Evolutionary conservation across 2,329 filamentous ascomycete species (phyloP), one percentile per base, ranked within the genome.

Genomic region (Boeremia exigua): DNA sequence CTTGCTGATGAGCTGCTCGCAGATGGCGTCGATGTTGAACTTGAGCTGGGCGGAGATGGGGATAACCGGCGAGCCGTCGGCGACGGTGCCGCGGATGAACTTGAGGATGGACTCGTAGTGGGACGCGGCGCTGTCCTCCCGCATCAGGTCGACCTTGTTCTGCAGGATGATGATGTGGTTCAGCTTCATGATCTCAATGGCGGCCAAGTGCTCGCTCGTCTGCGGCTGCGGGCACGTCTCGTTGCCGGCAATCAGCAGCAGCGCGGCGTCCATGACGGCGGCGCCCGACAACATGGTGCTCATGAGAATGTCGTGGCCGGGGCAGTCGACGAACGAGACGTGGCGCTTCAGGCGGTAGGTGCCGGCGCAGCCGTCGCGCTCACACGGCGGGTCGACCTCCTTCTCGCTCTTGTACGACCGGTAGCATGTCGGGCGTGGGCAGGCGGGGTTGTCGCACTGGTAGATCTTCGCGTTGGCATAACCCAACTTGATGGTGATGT

Each of bases 301-400:
- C 95, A 99, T 99, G 78, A 99, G 93, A 92, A 99, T 99, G 81
- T 99, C 95, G 91, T 99, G 95, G 79, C 95, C 95, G 54, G 95
- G 95, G 84, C 95, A 98, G 79, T 98, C 95, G 67, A 98, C 95
- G 77, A 98, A 99, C 14, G 91, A 94, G 65, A 75, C 69, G 48
- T 68, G 59, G 30, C 59, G 87, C 71, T 96, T 80, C 72, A 99
- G 81, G 73, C 91, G 83, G 81, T 98, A 99, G 72, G 83, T 94
- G 56, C 95, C 95, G 55, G 79, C 80, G 74, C 95, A 99, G 66
- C 93, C 94, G 61, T 96, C 91, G 66, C 95, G 87, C 82, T 99
- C 95, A 73, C 95, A 99, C 39, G 92, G 88, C 63, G 95, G 95
- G 73, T 98, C 94, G 48, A 99, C 88, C 82, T 98, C 95, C 84